Evolutionary conservation across 345 rosid genomes (phyloP), one percentile per base, ranked within the genome.

Genomic region (Populus tremula): DNA sequence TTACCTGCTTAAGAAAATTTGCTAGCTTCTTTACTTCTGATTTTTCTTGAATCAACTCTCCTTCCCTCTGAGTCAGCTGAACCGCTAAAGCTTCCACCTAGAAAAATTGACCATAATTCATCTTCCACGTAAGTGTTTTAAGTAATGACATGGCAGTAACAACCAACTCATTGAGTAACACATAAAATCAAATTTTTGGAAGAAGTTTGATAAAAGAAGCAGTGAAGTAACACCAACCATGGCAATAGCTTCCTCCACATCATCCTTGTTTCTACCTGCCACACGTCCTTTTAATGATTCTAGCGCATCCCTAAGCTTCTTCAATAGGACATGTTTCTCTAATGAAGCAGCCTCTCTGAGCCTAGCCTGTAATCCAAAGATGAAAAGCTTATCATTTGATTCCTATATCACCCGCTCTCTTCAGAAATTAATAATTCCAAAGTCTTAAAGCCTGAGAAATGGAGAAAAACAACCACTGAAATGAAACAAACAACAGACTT

Each of bases 71-170:
- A 77, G 97, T 91, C 83, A 96, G 85, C 78, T 96, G 97, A 83
- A 96, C 94, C 50, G 98, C 98, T 77, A 96, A 84, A 79, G 97
- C 97, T 85, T 94, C 99, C 63, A 96, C 99, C 99, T 96, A 85
- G 72, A 80, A 82, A 61, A 87, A 10, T 73, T 31, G 67, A 76
- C 68, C 68, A 86, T 16, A 84, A 63, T 35, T 17, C 61, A 74
- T 63, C 62, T 53, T 38, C 13, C 11, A 27, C 27, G 17, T 66
- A 33, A 56, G 25, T 23, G 47, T 2, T 62, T 13, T 16, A 53
- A 16, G 16, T 35, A 27, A 9, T 67, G 53, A 4, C 35, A 78
- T 5, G 47, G 39, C 53, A 62, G 45, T 14, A 73, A 29, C 6
- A 67, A 70, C 13, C 39, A 65, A 38, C 18, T 41, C 63, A 20